Base-by-base conservation (phyloP, 768 basidiomycete species). In the Panus rudis region DNA sequence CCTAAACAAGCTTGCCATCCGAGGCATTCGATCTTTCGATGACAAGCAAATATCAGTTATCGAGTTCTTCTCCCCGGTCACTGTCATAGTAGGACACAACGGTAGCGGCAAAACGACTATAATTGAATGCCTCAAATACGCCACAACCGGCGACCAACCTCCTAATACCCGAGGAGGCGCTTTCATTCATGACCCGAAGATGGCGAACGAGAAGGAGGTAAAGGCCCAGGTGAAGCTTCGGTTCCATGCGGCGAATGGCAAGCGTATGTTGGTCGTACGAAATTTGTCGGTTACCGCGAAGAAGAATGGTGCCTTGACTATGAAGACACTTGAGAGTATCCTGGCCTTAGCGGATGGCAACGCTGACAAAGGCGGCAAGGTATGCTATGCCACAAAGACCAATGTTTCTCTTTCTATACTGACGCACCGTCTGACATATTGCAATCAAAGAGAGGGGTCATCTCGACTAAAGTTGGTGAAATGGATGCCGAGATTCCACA, bases 71-170 rank as follows among this genome's bases (percentile, higher is more conserved):
- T 81, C 83, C 16, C 96, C 96, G 6, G 86, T 99, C 43, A 99
- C 96, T 0, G 93, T 99, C 63, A 98, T 99, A 47, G 92, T 98
- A 2, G 96, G 96, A 2, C 89, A 92, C 69, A 99, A 99, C 64
- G 96, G 96, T 14, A 92, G 89, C 54, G 96, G 96, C 33, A 99
- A 99, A 68, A 99, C 96, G 3, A 99, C 94, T 1, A 88, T 98
- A 59, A 98, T 99, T 63, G 96, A 99, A 72, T 98, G 94, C 66
- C 77, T 99, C 63, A 98, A 98, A 70, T 99, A 99, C 60, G 92
- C 91, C 10, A 96, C 96, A 0, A 99, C 96, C 0, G 96, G 96
- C 22, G 94, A 98, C 62, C 86, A 98, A 54, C 96, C 96, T 0
- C 90, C 96, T 1, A 94, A 94, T 58, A 91, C 93, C 19, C 91